A percentile compares a stretch with the other conserved stretches of the same genome.
These are phyloP conservation scores for Chytridium lagenaria DNA, from an alignment of 371 early-diverging fungal genomes.

Conservation along the genomic window DNA sequence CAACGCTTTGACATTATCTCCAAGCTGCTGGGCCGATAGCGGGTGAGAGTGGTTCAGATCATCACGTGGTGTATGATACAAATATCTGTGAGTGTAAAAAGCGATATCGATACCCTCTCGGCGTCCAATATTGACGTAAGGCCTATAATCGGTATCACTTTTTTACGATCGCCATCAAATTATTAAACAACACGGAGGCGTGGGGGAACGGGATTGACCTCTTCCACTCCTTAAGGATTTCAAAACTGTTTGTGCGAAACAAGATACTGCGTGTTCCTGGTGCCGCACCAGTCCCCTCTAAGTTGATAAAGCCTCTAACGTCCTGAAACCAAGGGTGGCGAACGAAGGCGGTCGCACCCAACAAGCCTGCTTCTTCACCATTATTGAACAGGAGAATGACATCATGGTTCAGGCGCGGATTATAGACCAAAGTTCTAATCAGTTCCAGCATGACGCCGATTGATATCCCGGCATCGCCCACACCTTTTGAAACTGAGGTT, in stretches of 20 bases:
- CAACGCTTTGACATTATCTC: slow-evolving; percentile 45
- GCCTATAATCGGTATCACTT: slow-evolving; percentile 51
- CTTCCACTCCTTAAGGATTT: slow-evolving; percentile 35
- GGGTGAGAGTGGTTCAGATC: slow-evolving; percentile 41
- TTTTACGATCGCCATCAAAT: slow-evolving; percentile 38
- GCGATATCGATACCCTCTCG: slow-evolving; percentile 51
- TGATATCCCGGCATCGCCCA: slow-evolving; percentile 83
- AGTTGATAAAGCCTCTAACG: slow-evolving; percentile 79
- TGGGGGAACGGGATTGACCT: slow-evolving; percentile 49
- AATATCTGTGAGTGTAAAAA: slow-evolving; percentile 50
- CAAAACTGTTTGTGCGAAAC: slow-evolving; percentile 49
- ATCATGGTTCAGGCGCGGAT: slow-evolving; percentile 29
- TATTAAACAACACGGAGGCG: slow-evolving; percentile 48
- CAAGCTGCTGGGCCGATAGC: slow-evolving; percentile 47
- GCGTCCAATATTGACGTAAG: slow-evolving; percentile 36
- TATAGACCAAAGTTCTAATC: slow-evolving; percentile 57
- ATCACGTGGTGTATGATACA: slow-evolving; percentile 54
- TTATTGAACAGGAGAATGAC: slow-evolving; percentile 84
- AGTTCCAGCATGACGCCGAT: slow-evolving; percentile 74
- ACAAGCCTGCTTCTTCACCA: slow-evolving; percentile 74
- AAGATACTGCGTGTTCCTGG: slow-evolving; percentile 39
- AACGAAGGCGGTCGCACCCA: slow-evolving; percentile 75
- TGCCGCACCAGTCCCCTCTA: slow-evolving; percentile 56
- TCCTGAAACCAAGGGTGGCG: slow-evolving; percentile 78
- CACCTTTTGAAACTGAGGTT: slow-evolving; percentile 77